Evolutionary conservation across 2,329 filamentous ascomycete species (phyloP), one percentile per base, ranked within the genome.

Genomic region (Xylariales sp.): DNA sequence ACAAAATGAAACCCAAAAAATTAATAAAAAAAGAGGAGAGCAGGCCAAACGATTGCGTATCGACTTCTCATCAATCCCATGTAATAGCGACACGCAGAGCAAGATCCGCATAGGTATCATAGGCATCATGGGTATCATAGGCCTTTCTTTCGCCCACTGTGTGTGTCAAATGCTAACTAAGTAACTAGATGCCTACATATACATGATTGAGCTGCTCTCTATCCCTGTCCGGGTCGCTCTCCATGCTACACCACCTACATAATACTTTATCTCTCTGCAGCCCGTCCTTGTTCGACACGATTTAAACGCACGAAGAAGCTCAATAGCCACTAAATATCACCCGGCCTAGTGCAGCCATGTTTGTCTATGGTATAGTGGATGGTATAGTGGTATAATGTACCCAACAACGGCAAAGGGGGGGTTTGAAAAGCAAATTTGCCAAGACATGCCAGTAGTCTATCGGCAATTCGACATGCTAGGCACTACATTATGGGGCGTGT

Each of bases 51-150:
- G 23, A 28, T 59, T 45, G 52, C 53, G 53, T 56, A 69, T 69
- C 62, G 66, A 62, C 54, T 65, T 69, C 57, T 48, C 62, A 62
- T 64, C 66, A 69, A 69, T 69, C 63, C 66, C 66, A 69, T 69
- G 46, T 45, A 23, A 10, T 23, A 55, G 45, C 23, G 54, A 48
- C 50, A 41, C 32, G 56, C n/a, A 43, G 30, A 65, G 32, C 41
- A 39, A 63, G 41, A 64, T 64, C 34, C 50, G 55, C 60, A 63
- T 23, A 23, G 23, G 23, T 23, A 23, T 23, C 23, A 23, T 23
- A 23, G 23, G 23, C 2, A 23, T 23, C 23, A 23, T 23, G 2
- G 23, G 23, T 23, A 23, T 67, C 36, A 39, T 39, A 39, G 23
- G 23, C 32, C 36, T 36, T 52, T 49, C 6, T 50, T 41, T 41